phyloP scores from a whole-genome alignment of 805 yeast genomes.

The Hanseniaspora clermontiae region DNA sequence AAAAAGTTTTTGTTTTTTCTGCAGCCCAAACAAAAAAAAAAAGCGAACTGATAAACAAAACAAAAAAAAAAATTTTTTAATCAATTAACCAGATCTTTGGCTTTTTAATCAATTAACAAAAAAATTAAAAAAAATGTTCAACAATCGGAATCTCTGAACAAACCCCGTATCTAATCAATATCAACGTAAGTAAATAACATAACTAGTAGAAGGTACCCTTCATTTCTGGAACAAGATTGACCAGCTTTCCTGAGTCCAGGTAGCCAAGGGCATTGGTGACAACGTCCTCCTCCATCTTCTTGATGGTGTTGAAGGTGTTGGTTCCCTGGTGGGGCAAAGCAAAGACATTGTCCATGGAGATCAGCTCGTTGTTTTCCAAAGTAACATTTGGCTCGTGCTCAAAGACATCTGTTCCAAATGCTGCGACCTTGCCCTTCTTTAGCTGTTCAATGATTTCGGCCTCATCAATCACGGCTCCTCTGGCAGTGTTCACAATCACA shows the following conservation, averaged over 20 bases:
- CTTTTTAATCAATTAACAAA: too few relatives aligned
- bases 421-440: conserved; percentile 49
- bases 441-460: conserved; percentile 42
- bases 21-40: background rate
- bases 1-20: background rate
- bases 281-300: conserved; percentile 69
- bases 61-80: background rate
- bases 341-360: conserved; percentile 53
- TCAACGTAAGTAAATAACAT: background rate
- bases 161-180: background rate
- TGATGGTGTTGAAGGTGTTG: conserved; percentile 57
- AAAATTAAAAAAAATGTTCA: too few relatives aligned
- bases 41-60: background rate
- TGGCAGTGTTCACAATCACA: conserved; percentile 65
- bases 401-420: conserved; percentile 65
- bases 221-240: conserved; percentile 73
- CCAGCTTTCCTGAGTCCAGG: conserved; percentile 53
- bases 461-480: conserved; percentile 77
- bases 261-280: conserved; percentile 53
- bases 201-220: conserved; percentile 21
- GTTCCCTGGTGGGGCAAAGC: conserved; percentile 88
- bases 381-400: conserved; percentile 65
- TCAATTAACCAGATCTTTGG: too few relatives aligned
- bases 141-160: too few relatives aligned
- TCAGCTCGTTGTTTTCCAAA: conserved; percentile 34